These are phyloP conservation scores for Scedosporium apiospermum DNA, from an alignment of 2,329 filamentous ascomycete genomes.

Conservation along the genomic window DNA sequence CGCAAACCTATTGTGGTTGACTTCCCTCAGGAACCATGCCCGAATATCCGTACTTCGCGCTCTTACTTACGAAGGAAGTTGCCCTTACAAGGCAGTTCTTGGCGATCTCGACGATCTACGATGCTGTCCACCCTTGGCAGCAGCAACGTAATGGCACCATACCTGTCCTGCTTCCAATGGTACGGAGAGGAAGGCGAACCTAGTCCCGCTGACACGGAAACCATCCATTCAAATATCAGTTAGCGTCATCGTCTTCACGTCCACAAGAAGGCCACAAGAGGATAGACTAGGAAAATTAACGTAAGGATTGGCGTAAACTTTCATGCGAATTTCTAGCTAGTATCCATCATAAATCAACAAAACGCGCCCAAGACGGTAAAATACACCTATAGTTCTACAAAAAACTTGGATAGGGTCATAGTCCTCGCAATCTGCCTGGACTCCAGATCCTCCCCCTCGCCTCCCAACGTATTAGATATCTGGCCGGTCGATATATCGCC, in stretches of 20 bases:
- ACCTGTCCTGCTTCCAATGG: too few species aligned
- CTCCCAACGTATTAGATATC: not conserved
- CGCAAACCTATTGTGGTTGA: too few species aligned
- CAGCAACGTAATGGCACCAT: too few species aligned
- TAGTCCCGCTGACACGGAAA: too few species aligned
- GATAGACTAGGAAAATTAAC: not conserved
- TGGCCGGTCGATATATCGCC: not conserved
- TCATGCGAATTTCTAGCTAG: not conserved
- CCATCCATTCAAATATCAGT: not conserved
- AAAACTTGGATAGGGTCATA: not conserved
- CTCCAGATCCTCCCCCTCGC: not conserved
- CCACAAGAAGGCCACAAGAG: too few species aligned
- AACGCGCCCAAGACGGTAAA: not conserved
- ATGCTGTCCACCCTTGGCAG: too few species aligned
- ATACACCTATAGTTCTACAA: constrained; percentile 2
- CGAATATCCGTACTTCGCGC: too few species aligned
- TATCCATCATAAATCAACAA: not conserved
- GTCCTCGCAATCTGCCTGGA: constrained; percentile 2
- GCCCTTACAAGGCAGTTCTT: too few species aligned
- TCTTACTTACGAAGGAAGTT: too few species aligned
- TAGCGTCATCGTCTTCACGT: not conserved
- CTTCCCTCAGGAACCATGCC: too few species aligned
- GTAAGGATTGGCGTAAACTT: not conserved
- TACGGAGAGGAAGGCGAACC: too few species aligned
- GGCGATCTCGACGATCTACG: too few species aligned